Conservation (phyloP, 176 grass and related monocot species). For the Lolium perenne region DNA sequence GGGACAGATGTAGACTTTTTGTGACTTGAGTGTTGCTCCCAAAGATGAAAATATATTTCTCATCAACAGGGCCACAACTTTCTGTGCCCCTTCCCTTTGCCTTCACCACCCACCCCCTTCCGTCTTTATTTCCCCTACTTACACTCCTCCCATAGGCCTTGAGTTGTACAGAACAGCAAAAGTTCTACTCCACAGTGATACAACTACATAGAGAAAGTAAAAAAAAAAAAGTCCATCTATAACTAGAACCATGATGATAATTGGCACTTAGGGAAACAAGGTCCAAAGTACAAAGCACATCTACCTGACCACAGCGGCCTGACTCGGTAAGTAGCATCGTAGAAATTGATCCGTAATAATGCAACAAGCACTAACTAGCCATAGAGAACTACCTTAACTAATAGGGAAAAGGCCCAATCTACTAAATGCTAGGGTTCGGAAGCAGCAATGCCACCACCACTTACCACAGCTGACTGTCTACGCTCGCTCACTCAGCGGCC, state of each 20-base stretch:
- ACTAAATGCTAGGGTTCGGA: conserved; percentile 33
- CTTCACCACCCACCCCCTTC: not conserved
- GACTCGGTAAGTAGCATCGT: not conserved
- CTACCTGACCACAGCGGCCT: not conserved
- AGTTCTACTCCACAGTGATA: not conserved
- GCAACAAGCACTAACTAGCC: not conserved
- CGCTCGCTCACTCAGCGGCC: not conserved
- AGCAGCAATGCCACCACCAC: not conserved
- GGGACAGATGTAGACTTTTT: conserved; percentile 19
- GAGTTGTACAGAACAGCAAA: not conserved
- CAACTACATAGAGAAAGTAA: not conserved
- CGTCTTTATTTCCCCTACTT: conserved; percentile 16
- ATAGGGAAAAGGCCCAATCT: not conserved
- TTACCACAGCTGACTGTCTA: not conserved
- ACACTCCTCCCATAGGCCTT: not conserved
- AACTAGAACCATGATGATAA: not conserved
- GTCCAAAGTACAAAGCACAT: not conserved
- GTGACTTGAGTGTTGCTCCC: not conserved
- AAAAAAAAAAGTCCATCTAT: not conserved
- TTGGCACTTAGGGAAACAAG: not conserved
- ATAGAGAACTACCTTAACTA: conserved; percentile 13
- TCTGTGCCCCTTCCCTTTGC: not conserved
- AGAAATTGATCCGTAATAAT: conserved; percentile 2
- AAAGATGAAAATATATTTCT: not conserved
- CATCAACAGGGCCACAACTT: not conserved